A percentile compares a stretch with the other conserved stretches of the same genome.
These are phyloP conservation scores for Saccharomyces eubayanus DNA, from an alignment of 805 yeast species.

Conservation along the genomic window DNA sequence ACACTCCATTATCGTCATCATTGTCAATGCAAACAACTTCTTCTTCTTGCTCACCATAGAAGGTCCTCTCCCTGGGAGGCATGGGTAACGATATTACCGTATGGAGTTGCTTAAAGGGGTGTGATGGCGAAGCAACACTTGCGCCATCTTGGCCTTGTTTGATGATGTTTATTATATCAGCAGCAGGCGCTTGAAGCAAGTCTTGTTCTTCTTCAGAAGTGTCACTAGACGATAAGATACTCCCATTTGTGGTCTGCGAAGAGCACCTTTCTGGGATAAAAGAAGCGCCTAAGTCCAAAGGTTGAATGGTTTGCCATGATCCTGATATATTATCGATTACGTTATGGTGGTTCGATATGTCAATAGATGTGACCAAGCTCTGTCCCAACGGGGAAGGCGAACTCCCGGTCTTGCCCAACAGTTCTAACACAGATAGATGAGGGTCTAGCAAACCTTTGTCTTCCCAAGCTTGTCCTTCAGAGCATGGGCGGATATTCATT, in stretches of 20 bases:
- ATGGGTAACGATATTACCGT: not conserved
- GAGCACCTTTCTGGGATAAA: conserved; percentile 13
- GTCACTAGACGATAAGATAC: conserved; percentile 24
- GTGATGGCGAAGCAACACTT: conserved; percentile 1
- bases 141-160: conserved; percentile 3
- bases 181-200: conserved; percentile 2
- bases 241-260: conserved; percentile 14
- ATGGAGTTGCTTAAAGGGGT: not conserved
- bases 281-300: conserved; percentile 7
- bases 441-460: conserved; percentile 23
- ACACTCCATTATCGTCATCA: conserved; percentile 1
- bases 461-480: not conserved
- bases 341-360: not conserved
- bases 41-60: not conserved
- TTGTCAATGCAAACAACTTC: conserved; percentile 1
- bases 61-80: not conserved
- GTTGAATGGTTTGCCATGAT: conserved; percentile 27
- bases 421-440: conserved; percentile 25
- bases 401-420: conserved; percentile 8
- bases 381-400: conserved; percentile 1
- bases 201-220: conserved; percentile 29
- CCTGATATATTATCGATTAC: conserved; percentile 17
- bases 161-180: conserved; percentile 1
- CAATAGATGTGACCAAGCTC: not conserved
- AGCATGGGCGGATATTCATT: not conserved